Conservation (phyloP, 1,139 yeast genomes). For the Geotrichum bryndzae region DNA sequence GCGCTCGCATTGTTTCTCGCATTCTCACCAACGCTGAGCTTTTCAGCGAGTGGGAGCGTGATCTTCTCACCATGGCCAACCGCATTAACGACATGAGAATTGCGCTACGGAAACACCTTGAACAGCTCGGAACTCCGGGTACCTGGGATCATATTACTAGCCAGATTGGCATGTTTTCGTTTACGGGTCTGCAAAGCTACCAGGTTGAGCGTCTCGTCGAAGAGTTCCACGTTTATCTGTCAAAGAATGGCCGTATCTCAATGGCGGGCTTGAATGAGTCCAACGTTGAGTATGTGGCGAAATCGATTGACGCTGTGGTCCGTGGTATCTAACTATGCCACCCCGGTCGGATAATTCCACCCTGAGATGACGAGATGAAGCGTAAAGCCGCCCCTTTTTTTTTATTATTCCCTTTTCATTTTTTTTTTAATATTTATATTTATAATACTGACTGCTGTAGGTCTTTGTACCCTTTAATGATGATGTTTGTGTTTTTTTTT, state of each 20-base stretch:
- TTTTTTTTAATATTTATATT: background rate
- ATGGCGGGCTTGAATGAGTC: conserved; percentile 79
- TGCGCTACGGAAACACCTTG: conserved; percentile 43
- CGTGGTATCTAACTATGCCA: background rate
- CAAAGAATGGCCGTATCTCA: conserved; percentile 86
- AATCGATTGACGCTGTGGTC: conserved; percentile 46
- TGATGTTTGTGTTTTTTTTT: background rate
- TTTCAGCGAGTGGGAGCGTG: conserved; percentile 68
- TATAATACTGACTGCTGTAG: background rate
- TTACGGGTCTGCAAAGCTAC: conserved; percentile 67
- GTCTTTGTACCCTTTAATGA: background rate
- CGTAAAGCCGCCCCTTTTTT: background rate
- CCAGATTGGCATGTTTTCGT: conserved; percentile 97
- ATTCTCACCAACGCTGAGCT: conserved; percentile 60
- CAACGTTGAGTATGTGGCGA: conserved; percentile 78
- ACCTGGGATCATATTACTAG: conserved; percentile 81
- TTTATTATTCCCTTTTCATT: background rate
- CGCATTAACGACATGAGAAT: conserved; percentile 71
- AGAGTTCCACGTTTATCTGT: conserved; percentile 74
- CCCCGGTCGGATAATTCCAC: background rate
- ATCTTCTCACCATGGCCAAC: conserved; percentile 68
- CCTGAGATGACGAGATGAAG: background rate
- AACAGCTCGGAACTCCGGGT: conserved; percentile 53
- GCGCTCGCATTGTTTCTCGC: conserved; percentile 78
- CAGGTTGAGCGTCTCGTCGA: conserved; percentile 68